Evolutionary conservation across 495 filamentous ascomycete species (phyloP).

Genomic region (Penicillium desertorum): DNA sequence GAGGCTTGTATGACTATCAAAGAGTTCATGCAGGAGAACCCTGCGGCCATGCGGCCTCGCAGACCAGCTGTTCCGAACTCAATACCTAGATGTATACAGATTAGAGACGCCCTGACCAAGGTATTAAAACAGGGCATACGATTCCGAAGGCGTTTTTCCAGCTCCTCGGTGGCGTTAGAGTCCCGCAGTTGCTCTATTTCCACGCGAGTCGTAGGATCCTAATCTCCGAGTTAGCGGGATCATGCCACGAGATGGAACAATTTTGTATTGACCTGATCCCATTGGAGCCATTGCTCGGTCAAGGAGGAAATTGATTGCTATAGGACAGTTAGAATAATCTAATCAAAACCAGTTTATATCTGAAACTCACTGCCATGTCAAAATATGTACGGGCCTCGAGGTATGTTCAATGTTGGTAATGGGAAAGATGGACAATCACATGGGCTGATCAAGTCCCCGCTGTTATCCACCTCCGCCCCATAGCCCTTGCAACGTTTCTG

Average conservation of each 20-base stretch:
- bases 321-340: not conserved
- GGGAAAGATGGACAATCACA: constrained; percentile 19
- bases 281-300: constrained; percentile 59
- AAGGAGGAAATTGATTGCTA: constrained; percentile 38
- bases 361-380: constrained; percentile 24
- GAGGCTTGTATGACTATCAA: constrained; percentile 72
- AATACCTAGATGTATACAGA: constrained; percentile 45
- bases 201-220: constrained; percentile 56
- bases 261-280: constrained; percentile 53
- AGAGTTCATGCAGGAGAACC: constrained; percentile 68
- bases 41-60: constrained; percentile 67
- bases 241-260: constrained; percentile 16
- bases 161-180: constrained; percentile 46
- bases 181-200: constrained; percentile 60
- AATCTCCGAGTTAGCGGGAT: constrained; percentile 19
- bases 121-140: constrained; percentile 36
- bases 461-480: constrained; percentile 25
- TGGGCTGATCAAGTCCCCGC: constrained; percentile 26
- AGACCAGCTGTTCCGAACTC: constrained; percentile 72
- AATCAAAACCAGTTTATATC: not conserved
- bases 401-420: not conserved
- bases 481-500: constrained; percentile 17
- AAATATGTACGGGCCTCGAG: not conserved
- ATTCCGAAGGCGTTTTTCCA: constrained; percentile 56
- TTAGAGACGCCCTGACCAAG: constrained; percentile 9